phyloP scores from a whole-genome alignment of 305 asterid species.

The Fraxinus sp. region DNA sequence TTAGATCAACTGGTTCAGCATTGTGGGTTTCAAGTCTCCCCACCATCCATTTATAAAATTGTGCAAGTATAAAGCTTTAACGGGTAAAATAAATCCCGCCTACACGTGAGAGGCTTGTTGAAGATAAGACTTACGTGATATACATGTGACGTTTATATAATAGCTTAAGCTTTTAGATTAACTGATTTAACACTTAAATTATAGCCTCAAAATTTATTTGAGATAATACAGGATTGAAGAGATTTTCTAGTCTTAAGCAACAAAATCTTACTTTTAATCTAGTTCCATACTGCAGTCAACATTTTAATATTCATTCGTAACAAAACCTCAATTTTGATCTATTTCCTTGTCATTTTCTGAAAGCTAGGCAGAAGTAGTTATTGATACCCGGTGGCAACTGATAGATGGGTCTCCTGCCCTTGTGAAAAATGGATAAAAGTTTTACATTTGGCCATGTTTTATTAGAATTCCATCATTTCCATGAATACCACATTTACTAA shows the following conservation, averaged over 20 bases:
- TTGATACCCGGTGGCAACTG: background rate
- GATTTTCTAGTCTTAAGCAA: background rate
- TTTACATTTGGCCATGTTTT: background rate
- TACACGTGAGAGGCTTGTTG: background rate
- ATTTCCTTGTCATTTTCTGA: background rate
- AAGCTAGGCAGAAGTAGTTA: background rate
- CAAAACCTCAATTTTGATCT: background rate
- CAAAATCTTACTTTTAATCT: background rate
- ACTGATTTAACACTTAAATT: background rate
- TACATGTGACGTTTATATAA: background rate
- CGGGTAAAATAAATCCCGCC: background rate
- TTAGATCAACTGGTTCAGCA: background rate
- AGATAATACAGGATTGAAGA: background rate
- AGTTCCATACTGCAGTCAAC: background rate
- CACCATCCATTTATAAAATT: background rate
- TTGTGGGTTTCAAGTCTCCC: background rate
- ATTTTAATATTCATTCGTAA: background rate
- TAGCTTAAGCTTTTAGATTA: background rate
- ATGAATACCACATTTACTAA: background rate
- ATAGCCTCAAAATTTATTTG: background rate
- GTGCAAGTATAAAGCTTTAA: background rate
- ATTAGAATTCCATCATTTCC: background rate
- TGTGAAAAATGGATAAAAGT: background rate
- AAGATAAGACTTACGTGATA: background rate
- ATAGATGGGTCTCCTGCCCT: background rate